Base-by-base conservation (phyloP, 257 asterid genomes). In the Lycium ferocissimum region DNA sequence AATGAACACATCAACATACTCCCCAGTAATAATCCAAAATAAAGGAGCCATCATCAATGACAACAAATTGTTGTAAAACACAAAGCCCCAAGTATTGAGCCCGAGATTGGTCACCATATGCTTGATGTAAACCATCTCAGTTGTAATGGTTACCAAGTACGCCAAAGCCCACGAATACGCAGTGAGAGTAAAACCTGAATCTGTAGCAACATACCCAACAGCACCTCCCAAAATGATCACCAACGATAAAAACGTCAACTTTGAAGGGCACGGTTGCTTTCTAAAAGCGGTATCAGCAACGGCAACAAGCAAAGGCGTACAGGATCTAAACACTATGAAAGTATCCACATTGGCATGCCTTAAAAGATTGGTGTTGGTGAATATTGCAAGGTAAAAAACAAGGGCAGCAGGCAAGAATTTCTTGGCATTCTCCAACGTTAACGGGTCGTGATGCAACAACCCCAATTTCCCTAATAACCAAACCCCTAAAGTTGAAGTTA, bases 341-440 rank as follows among this genome's bases (percentile, higher is more conserved):
- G 98, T 97, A 71, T 97, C 99, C 58, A 97, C 99, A 88, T 97
- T 97, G 85, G 99, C 99, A 47, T 97, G 99, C 73, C 98, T 95
- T 33, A 97, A 91, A 62, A 97, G 94, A 72, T 97, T 97, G 5
- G 99, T 97, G 82, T 97, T 97, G 0, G 99, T 95, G 79, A 97
- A 97, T 82, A 97, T 97, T 5, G 98, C 98, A 86, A 97, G 40
- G 89, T 90, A 97, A 81, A 97, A 97, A 22, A 97, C 98, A 5
- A 91, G 83, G 82, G 98, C 99, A 0, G 99, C 99, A 4, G 99
- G 99, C 69, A 97, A 87, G 85, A 97, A 97, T 86, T 95, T 97
- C 94, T 94, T 95, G 7, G 97, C 99, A 2, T 89, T 93, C 56
- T 93, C 97, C 17, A 90, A 49, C 53, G 85, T 87, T 86, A 95